Conservation (phyloP, 73 alveolate genomes). For the Paramecium bursaria region DNA sequence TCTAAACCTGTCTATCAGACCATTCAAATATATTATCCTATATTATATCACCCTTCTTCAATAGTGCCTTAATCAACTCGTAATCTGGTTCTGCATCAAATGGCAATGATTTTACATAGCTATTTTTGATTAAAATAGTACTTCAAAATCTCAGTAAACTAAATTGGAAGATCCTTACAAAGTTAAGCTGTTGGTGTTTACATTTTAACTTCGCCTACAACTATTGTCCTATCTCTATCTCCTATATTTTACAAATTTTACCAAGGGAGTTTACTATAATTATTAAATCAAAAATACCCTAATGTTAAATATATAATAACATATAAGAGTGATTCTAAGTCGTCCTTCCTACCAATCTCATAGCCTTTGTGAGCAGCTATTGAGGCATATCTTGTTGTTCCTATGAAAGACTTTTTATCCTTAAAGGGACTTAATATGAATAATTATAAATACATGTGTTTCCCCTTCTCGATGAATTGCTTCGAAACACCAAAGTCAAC, state of each 20-base stretch:
- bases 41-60: constrained; percentile 19
- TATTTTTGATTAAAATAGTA: not conserved
- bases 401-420: constrained; percentile 61
- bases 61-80: not conserved
- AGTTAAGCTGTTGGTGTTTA: not conserved
- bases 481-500: constrained; percentile 69
- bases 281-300: constrained; percentile 91
- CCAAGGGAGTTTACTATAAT: constrained; percentile 85
- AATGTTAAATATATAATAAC: constrained; percentile 74
- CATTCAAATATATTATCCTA: constrained; percentile 48
- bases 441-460: constrained; percentile 22
- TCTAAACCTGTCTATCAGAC: not conserved
- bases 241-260: constrained; percentile 62
- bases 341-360: constrained; percentile 82
- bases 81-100: constrained; percentile 47
- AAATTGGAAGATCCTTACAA: constrained; percentile 14
- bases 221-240: constrained; percentile 63
- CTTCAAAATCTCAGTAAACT: constrained; percentile 14
- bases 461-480: constrained; percentile 21
- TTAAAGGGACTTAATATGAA: constrained; percentile 46
- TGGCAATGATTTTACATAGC: not conserved
- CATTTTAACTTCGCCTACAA: constrained; percentile 37
- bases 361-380: constrained; percentile 79
- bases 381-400: constrained; percentile 85
- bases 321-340: constrained; percentile 77